Percentiles rank a stretch among this genome's conserved stretches.
phyloP scores from a whole-genome alignment of 179 eudicot genomes.

The Sideroxylon spinosum region DNA sequence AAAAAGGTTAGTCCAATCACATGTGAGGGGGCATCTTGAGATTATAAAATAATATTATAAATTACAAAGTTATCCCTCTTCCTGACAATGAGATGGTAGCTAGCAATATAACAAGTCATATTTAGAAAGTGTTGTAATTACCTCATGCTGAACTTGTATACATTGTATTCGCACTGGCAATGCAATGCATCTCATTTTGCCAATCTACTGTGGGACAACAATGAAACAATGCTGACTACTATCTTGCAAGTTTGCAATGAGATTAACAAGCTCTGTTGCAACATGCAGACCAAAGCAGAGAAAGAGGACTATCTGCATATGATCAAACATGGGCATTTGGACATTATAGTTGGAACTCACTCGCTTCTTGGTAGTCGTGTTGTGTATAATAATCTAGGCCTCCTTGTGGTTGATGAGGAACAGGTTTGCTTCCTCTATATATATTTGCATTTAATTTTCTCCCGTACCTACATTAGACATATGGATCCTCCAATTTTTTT shows the following conservation, averaged over 20 bases:
- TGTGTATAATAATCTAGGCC: constrained; percentile 79
- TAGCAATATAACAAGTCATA: neutral
- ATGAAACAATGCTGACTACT: neutral
- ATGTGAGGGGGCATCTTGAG: too few relatives aligned
- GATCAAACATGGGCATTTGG: constrained; percentile 72
- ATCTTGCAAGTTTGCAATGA: neutral
- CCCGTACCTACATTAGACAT: too few relatives aligned
- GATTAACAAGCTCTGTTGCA: constrained; percentile 21
- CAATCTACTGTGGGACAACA: constrained; percentile 11
- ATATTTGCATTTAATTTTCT: constrained; percentile 6
- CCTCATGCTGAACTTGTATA: neutral
- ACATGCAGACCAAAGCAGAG: constrained; percentile 70
- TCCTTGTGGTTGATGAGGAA: constrained; percentile 96
- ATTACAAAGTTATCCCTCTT: too few relatives aligned
- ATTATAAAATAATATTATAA: too few relatives aligned
- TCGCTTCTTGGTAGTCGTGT: constrained; percentile 86
- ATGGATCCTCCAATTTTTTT: too few relatives aligned
- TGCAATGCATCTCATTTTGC: neutral
- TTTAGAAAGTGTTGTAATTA: neutral
- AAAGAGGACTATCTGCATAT: constrained; percentile 66
- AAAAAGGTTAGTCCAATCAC: too few relatives aligned
- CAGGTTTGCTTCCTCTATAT: constrained; percentile 55
- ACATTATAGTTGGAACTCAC: constrained; percentile 92
- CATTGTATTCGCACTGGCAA: neutral
- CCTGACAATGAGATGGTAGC: too few relatives aligned